phyloP scores from a whole-genome alignment of 2,329 filamentous ascomycete species.

The Fusarium miscanthi region DNA sequence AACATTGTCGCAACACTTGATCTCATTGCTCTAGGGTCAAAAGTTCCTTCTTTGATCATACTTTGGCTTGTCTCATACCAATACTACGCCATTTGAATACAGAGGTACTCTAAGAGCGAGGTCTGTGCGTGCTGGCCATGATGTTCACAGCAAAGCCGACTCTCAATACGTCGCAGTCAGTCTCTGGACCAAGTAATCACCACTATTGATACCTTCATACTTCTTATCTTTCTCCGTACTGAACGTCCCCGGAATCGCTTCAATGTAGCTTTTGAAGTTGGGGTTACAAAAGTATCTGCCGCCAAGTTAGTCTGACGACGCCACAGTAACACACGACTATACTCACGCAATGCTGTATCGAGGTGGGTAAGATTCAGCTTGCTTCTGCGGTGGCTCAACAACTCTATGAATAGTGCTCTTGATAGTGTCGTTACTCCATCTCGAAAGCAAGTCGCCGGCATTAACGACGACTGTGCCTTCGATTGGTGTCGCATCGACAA shows the following conservation, averaged over 20 bases:
- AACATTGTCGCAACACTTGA: not conserved
- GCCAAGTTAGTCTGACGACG: constrained; percentile 1
- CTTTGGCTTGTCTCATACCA: not conserved
- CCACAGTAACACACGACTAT: not conserved
- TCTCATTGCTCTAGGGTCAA: not conserved
- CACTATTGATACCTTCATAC: constrained; percentile 80
- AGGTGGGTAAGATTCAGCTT: constrained; percentile 72
- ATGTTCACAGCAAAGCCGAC: not conserved
- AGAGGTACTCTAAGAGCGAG: not conserved
- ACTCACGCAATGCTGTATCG: constrained; percentile 86
- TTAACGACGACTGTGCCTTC: constrained; percentile 87
- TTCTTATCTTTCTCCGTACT: constrained; percentile 74
- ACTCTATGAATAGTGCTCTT: constrained; percentile 91
- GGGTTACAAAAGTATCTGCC: constrained; percentile 86
- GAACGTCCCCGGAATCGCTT: constrained; percentile 84
- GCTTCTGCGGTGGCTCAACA: constrained; percentile 79
- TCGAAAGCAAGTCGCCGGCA: constrained; percentile 84
- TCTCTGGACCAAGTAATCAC: constrained; percentile 83
- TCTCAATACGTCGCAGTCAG: constrained; percentile 78
- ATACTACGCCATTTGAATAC: not conserved
- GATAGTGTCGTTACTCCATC: constrained; percentile 93
- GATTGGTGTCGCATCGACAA: constrained; percentile 86
- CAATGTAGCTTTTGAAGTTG: constrained; percentile 79
- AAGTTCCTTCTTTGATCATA: not conserved
- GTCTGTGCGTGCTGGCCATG: not conserved